Evolutionary conservation across 139 green algal species (phyloP).

Genomic region (Yamagishiella unicocca): DNA sequence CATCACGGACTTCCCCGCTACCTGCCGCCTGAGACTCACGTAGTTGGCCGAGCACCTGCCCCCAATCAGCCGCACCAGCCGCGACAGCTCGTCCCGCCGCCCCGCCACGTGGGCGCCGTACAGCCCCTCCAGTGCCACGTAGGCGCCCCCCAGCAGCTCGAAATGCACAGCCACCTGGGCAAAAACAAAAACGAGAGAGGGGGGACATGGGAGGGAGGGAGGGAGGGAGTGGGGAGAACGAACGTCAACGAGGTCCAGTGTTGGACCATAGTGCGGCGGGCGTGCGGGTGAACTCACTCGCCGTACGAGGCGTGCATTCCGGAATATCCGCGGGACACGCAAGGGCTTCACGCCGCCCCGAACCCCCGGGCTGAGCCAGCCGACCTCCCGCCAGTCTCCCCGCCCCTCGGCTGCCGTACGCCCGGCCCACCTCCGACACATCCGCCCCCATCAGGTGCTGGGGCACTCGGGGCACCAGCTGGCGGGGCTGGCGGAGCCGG

Average conservation of each 20-base stretch:
- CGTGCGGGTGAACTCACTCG: no score
- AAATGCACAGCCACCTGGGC: background rate
- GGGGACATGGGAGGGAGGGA: no score
- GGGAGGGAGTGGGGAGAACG: no score
- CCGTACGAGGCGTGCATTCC: no score
- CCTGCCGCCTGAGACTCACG: constrained; percentile 2
- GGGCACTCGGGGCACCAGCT: background rate
- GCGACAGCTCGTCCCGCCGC: background rate
- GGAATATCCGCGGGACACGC: no score
- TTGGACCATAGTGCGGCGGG: no score
- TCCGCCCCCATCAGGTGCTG: background rate
- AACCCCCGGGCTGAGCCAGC: background rate
- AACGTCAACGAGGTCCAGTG: no score
- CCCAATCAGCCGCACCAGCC: background rate
- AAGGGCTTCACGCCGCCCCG: no score
- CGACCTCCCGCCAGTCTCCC: background rate
- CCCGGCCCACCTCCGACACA: background rate
- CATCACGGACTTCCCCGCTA: no score
- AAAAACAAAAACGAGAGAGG: no score
- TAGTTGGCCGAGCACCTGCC: background rate
- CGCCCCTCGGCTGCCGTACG: no score
- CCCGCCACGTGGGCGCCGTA: background rate
- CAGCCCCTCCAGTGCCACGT: background rate
- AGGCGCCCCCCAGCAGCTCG: background rate
- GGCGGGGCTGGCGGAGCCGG: background rate